Conservation (phyloP, 352 stramenopile genomes). For the Phytophthora constricta region DNA sequence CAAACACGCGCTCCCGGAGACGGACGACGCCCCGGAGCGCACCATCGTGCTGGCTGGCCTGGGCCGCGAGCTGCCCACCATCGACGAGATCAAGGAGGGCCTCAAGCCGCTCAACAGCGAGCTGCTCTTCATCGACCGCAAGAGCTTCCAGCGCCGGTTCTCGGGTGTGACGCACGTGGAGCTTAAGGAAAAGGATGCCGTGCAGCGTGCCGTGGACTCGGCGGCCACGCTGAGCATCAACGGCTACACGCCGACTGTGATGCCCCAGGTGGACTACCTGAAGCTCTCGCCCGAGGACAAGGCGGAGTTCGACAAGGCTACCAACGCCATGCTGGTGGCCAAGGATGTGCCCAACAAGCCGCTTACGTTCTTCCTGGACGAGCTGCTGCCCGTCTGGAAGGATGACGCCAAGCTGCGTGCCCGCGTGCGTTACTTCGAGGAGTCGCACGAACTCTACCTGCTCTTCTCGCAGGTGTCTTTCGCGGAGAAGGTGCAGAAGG, state of each 20-base stretch:
- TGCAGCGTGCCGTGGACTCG: conserved; percentile 57
- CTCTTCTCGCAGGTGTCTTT: conserved; percentile 78
- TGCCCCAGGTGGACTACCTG: conserved; percentile 61
- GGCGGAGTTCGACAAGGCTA: conserved; percentile 86
- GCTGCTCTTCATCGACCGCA: conserved; percentile 77
- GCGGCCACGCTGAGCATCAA: conserved; percentile 68
- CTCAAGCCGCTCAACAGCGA: conserved; percentile 63
- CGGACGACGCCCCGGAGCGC: conserved; percentile 65
- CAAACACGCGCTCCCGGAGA: conserved; percentile 68
- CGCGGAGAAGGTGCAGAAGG: conserved; percentile 65
- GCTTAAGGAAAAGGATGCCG: conserved; percentile 63
- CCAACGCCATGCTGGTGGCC: conserved; percentile 80
- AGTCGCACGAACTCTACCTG: conserved; percentile 77
- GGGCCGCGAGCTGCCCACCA: conserved; percentile 61
- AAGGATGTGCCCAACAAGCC: conserved; percentile 82
- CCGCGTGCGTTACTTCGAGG: conserved; percentile 73
- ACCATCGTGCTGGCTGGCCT: conserved; percentile 80
- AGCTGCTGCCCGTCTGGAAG: conserved; percentile 74
- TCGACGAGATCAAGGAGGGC: conserved; percentile 83
- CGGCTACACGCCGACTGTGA: conserved; percentile 59
- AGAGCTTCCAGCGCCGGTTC: conserved; percentile 77
- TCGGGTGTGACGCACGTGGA: conserved; percentile 78
- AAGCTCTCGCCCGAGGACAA: conserved; percentile 74
- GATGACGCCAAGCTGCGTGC: conserved; percentile 69
- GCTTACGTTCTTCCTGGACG: conserved; percentile 75